Percentiles rank a stretch among this genome's conserved stretches.
phyloP scores from a whole-genome alignment of 345 rosid genomes.

The Kandelia obovata region DNA sequence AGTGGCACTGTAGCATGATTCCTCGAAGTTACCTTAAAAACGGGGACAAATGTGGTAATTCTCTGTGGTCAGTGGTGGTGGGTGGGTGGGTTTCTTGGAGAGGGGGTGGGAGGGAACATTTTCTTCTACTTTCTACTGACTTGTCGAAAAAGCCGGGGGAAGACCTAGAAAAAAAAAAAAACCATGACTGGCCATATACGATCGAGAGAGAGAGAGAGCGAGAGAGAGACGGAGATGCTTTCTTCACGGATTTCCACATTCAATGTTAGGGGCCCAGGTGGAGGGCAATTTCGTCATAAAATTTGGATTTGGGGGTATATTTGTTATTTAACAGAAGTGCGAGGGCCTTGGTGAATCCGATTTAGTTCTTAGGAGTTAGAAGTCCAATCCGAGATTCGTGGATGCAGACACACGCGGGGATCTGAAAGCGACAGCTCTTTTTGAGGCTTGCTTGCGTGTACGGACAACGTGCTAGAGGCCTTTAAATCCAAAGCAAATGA shows the following conservation, averaged over 20 bases:
- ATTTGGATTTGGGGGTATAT: neutral
- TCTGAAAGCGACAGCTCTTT: slow-evolving; percentile 3
- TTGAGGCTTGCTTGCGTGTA: too few relatives aligned
- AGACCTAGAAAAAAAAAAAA: neutral
- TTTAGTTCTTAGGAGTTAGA: neutral
- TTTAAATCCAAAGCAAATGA: too few relatives aligned
- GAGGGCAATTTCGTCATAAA: neutral
- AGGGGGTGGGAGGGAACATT: neutral
- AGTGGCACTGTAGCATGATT: neutral
- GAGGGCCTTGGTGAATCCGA: neutral
- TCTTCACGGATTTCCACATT: neutral
- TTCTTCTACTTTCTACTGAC: neutral
- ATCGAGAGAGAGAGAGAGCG: too few relatives aligned
- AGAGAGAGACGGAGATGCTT: too few relatives aligned
- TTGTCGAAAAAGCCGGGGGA: slow-evolving; percentile 1
- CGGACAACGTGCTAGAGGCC: too few relatives aligned
- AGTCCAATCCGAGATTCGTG: slow-evolving; percentile 29
- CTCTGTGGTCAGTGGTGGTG: neutral
- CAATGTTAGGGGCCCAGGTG: neutral
- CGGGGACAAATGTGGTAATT: neutral
- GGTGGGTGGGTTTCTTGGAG: neutral
- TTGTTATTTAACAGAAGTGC: neutral
- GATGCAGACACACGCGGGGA: slow-evolving; percentile 25
- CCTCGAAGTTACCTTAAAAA: neutral
- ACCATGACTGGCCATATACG: too few relatives aligned